phyloP scores from a whole-genome alignment of 2,329 filamentous ascomycete species.

The Sporothrix pseudoabietina region DNA sequence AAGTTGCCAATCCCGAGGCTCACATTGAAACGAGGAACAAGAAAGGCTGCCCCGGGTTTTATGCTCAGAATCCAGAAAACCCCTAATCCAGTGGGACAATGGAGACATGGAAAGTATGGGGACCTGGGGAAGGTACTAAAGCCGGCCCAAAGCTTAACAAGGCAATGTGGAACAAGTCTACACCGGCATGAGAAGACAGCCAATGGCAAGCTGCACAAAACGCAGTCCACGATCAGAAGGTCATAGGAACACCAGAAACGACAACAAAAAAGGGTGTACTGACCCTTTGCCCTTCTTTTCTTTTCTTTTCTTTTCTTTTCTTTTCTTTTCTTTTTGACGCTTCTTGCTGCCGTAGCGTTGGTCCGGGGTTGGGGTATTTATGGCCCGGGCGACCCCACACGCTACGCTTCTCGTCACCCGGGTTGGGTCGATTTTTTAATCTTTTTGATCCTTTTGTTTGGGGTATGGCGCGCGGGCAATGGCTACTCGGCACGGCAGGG shows the following conservation, averaged over 20 bases:
- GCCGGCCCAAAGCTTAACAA: not conserved
- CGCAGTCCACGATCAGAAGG: not conserved
- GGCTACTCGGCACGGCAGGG: constrained; percentile 14
- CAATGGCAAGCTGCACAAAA: constrained; percentile 6
- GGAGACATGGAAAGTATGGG: not conserved
- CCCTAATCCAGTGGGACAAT: not conserved
- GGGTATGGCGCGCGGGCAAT: not conserved
- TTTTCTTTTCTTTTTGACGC: no score
- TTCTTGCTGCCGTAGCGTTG: not conserved
- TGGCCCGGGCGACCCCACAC: constrained; percentile 19
- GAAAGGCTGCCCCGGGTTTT: not conserved
- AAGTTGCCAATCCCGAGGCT: not conserved
- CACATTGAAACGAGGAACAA: not conserved
- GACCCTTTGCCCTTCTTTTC: not conserved
- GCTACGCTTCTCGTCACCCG: constrained; percentile 19
- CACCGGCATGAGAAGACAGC: not conserved
- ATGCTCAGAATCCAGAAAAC: not conserved
- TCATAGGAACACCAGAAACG: not conserved
- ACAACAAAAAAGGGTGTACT: not conserved
- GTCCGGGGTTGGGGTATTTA: constrained; percentile 20
- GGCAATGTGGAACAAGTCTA: not conserved
- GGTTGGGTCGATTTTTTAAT: not conserved
- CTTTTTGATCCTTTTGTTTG: no score
- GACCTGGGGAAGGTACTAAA: not conserved
- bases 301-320: no score